Evolutionary conservation across 2,329 filamentous ascomycete genomes (phyloP), one percentile per base, ranked within the genome.

Genomic region (Hymenoscyphus salicellus): DNA sequence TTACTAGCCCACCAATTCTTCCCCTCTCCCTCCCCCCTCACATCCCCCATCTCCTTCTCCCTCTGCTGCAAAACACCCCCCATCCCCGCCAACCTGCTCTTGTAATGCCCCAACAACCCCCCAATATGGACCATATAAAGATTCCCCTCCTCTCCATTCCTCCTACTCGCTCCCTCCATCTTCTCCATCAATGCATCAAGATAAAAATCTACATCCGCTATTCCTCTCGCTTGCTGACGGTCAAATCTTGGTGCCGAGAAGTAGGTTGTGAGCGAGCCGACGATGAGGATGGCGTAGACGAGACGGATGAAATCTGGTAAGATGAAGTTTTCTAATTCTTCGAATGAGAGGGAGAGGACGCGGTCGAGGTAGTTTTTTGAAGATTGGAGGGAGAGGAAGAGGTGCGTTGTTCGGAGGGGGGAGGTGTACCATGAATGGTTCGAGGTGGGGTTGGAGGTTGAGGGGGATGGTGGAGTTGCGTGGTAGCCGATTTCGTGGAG

Each of bases 401-500:
- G 58, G n/a, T 58, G 62, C 10, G 68, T 67, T 36, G 61, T 70
- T 20, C 70, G 64, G 2, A 62, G 32, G 2, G 61, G 14, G n/a
- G 70, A 68, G 41, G 65, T 59, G 43, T 71, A 70, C 69, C 70
- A 72, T 17, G 67, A 67, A 2, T 36, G 60, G 28, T 36, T 30
- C 16, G 10, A 56, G 10, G 60, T 14, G 26, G 52, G 43, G 43
- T 20, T 3, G 43, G n/a, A 11, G 49, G 57, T n/a, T 60, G 11
- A 3, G 60, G 30, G 17, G 65, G 63, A 46, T 20, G 67, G 62
- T 41, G 61, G 33, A 5, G 26, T 43, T 14, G 65, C 65, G 23
- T 75, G 72, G 17, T 74, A 70, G 7, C 70, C 67, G 26, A 75
- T 69, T 55, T 71, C 71, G 49, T 70, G 67, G 17, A 72, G 33